Conservation (phyloP, 2,329 filamentous ascomycete species). For the Ascomycota sp. region DNA sequence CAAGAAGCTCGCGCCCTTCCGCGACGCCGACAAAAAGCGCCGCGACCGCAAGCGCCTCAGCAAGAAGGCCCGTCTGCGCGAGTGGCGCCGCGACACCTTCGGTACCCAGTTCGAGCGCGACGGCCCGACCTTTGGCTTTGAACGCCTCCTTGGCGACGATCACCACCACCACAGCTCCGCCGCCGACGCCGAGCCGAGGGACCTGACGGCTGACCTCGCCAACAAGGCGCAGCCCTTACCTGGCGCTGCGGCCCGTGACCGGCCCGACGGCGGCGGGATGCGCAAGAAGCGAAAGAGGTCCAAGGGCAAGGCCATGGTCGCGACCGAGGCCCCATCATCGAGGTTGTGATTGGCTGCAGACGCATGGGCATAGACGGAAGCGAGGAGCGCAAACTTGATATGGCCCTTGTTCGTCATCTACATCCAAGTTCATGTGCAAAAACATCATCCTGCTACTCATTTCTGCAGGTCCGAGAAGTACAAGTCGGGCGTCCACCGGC, state of each 20-base stretch:
- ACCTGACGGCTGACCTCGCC: too few species aligned
- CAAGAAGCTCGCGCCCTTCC: slow-evolving; percentile 84
- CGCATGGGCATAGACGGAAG: background rate
- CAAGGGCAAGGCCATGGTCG: slow-evolving; percentile 19
- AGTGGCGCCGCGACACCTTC: slow-evolving; percentile 58
- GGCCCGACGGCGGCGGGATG: slow-evolving; percentile 7
- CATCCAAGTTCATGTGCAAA: too few species aligned
- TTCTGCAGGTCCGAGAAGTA: too few species aligned
- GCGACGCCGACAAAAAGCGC: slow-evolving; percentile 73
- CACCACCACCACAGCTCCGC: too few species aligned
- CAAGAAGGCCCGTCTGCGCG: slow-evolving; percentile 76
- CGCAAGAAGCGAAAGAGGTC: slow-evolving; percentile 32
- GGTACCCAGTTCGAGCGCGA: slow-evolving; percentile 34
- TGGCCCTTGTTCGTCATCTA: too few species aligned
- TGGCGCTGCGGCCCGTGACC: too few species aligned
- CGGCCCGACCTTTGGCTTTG: slow-evolving; percentile 38
- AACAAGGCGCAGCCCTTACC: too few species aligned
- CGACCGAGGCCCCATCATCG: slow-evolving; percentile 3
- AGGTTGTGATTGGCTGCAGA: too few species aligned
- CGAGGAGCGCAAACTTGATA: background rate
- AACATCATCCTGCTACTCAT: too few species aligned
- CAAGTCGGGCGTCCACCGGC: too few species aligned
- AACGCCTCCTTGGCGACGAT: too few species aligned
- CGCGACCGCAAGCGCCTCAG: slow-evolving; percentile 74
- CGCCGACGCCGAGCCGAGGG: slow-evolving; percentile 6